Conservation (phyloP, 805 yeast genomes). For the Nadsonia fulvescens region DNA sequence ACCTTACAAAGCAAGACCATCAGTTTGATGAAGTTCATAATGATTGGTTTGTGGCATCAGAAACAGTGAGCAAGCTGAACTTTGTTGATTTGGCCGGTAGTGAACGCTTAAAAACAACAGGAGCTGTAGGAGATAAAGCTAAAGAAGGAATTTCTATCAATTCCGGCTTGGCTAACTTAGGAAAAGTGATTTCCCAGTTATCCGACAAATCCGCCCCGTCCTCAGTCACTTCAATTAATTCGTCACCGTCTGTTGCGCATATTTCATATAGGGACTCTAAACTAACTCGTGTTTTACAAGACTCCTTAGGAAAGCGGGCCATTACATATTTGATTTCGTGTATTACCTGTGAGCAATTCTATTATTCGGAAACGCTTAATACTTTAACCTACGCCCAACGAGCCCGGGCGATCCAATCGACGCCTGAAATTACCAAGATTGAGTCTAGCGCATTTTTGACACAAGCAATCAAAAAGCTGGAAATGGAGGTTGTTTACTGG, state of each 20-base stretch:
- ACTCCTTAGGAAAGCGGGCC: constrained; percentile 75
- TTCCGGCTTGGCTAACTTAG: constrained; percentile 46
- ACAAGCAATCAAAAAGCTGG: constrained; percentile 9
- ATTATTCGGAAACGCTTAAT: constrained; percentile 10
- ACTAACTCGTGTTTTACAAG: constrained; percentile 58
- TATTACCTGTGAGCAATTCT: constrained; percentile 23
- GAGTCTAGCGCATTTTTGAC: constrained; percentile 5
- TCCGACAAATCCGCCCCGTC: constrained; percentile 16
- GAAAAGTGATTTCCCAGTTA: constrained; percentile 32
- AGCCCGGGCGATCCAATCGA: constrained; percentile 12
- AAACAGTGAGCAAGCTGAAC: constrained; percentile 33
- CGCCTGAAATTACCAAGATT: constrained; percentile 12
- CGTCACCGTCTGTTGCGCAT: constrained; percentile 6
- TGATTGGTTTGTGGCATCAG: constrained; percentile 12
- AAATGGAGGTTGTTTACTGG: constrained; percentile 9
- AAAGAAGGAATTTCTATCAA: constrained; percentile 53
- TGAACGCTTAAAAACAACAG: constrained; percentile 37
- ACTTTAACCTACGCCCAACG: constrained; percentile 13
- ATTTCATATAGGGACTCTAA: constrained; percentile 48
- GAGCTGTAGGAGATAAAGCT: constrained; percentile 31
- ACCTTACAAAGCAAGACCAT: constrained; percentile 36
- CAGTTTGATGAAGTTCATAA: constrained; percentile 18
- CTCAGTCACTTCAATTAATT: no score
- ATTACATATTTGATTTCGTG: constrained; percentile 81
- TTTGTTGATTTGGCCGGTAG: constrained; percentile 60